Base-by-base conservation (phyloP, 176 grass and related monocot genomes). In the Thinopyrum elongatum region DNA sequence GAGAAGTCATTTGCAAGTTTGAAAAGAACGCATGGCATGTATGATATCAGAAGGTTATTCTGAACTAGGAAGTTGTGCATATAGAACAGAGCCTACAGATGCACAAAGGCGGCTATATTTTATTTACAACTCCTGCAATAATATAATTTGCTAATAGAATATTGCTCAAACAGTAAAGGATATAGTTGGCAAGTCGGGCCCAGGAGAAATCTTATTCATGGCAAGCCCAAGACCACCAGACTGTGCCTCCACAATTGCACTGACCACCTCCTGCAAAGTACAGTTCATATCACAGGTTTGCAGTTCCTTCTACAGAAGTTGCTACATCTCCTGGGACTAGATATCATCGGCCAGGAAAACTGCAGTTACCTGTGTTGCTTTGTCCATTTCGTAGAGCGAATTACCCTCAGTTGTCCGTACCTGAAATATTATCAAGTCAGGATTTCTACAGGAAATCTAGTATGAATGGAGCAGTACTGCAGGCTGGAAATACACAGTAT, bases 321-420 rank as follows among this genome's bases (percentile, higher is more conserved):
- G 14, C 3, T 12, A 75, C 15, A 80, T 75, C 82, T 86, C 49
- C 13, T 31, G 60, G 76, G 44, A 71, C 42, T 21, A 80, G 9
- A n/a, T 77, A 44, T 16, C 26, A 36, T 33, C 16, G 59, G 59
- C 25, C 19, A 74, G 68, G 19, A 57, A 53, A 64, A 44, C 55
- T 25, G 28, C 3, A 53, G 65, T 74, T 87, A 95, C 93, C 93
- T 98, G 93, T 80, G 95, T 98, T 77, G 93, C 95, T 76, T 87
- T 95, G 85, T 98, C 91, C 93, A 98, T 93, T 82, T 92, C 95
- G 36, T 98, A 98, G 3, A 98, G 89, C 27, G 93, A 93, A 90
- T 98, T 98, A 55, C 86, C 72, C 82, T 98, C 93, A 65, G 86
- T 75, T 66, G 88, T 83, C 66, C 86, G 82, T 41, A 77, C 89